Evolutionary conservation across 345 rosid genomes (phyloP).

Genomic region (Salix dunnii): DNA sequence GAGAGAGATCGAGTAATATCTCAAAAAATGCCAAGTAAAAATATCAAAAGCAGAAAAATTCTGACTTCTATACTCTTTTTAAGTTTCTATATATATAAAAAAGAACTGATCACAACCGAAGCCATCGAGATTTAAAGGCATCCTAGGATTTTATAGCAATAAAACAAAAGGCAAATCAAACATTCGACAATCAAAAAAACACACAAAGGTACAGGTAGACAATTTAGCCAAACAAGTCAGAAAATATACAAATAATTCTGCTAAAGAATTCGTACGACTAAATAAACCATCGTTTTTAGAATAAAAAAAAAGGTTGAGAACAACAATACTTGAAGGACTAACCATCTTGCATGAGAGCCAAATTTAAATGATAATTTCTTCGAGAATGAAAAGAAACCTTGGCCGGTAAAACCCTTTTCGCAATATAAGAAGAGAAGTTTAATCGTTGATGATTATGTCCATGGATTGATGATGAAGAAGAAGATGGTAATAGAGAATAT

Average conservation of each 20-base stretch:
- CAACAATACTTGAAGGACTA: conserved; percentile 23
- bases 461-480: conserved; percentile 25
- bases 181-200: background rate
- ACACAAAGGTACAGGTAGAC: background rate
- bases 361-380: conserved; percentile 33
- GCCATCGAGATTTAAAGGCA: background rate
- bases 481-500: conserved; percentile 18
- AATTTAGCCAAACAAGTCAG: background rate
- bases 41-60: background rate
- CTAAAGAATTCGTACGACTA: background rate
- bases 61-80: background rate
- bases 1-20: background rate
- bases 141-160: background rate
- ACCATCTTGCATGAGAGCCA: conserved; percentile 43
- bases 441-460: conserved; percentile 32
- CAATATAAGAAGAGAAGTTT: conserved; percentile 31
- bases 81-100: background rate
- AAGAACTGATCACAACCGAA: background rate
- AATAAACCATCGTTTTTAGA: background rate
- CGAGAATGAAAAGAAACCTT: conserved; percentile 44
- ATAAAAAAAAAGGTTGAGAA: conserved; percentile 17
- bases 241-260: background rate
- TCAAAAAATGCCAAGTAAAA: background rate
- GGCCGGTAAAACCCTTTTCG: conserved; percentile 26
- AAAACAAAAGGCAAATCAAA: background rate